Percentiles rank a stretch among this genome's conserved stretches.
These are phyloP conservation scores for Leccinum truebloodii DNA, from an alignment of 768 basidiomycete genomes.

Conservation along the genomic window DNA sequence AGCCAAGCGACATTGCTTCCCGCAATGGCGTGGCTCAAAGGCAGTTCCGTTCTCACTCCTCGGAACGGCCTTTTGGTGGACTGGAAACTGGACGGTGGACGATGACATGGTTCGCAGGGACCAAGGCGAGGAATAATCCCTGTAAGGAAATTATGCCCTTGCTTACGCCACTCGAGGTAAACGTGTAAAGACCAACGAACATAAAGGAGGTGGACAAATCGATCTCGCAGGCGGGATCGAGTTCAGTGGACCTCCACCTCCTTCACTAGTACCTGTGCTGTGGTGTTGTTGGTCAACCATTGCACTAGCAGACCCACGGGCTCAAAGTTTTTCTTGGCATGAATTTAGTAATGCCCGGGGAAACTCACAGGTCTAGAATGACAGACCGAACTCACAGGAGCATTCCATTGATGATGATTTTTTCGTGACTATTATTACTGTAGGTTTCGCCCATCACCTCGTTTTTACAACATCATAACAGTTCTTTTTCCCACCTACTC, in stretches of 20 bases:
- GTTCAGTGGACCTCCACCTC: constrained; percentile 35
- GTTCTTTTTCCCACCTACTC: constrained; percentile 1
- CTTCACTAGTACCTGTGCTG: constrained; percentile 6
- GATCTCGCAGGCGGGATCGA: constrained; percentile 68
- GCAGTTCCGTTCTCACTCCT: constrained; percentile 41
- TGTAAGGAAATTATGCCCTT: constrained; percentile 65
- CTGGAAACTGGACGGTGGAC: constrained; percentile 37
- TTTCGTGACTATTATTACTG: not conserved
- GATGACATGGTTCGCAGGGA: constrained; percentile 40
- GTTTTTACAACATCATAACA: not conserved
- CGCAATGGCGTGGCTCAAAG: constrained; percentile 51
- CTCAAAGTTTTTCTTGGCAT: not conserved
- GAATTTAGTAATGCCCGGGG: not conserved
- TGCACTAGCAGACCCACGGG: not conserved
- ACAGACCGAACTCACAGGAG: not conserved
- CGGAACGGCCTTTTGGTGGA: constrained; percentile 51
- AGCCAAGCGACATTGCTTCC: constrained; percentile 38
- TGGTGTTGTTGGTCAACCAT: not conserved
- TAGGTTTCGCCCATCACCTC: constrained; percentile 2
- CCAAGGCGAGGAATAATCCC: constrained; percentile 34
- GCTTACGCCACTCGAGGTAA: constrained; percentile 48
- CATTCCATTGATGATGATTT: not conserved
- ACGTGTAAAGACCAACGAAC: constrained; percentile 40
- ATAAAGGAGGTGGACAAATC: constrained; percentile 61
- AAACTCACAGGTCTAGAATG: not conserved